A percentile compares a stretch with the other conserved stretches of the same genome.
Conservation (phyloP, 495 filamentous ascomycete genomes). For the Tetracladium setigerum region DNA sequence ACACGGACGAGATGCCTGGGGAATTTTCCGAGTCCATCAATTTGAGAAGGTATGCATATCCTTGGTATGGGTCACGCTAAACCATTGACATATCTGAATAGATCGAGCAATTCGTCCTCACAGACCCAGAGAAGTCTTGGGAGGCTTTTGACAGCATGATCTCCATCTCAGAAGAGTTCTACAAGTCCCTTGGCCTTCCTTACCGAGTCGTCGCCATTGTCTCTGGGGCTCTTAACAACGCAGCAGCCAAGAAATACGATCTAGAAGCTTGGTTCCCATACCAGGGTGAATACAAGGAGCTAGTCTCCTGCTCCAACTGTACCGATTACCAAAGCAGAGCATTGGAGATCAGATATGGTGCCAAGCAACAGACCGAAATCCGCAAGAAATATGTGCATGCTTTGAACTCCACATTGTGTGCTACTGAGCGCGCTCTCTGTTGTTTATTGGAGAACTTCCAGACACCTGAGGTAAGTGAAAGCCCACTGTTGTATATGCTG, state of each 20-base stretch:
- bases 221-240: slow-evolving; percentile 89
- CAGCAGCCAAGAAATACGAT: slow-evolving; percentile 90
- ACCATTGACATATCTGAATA: slow-evolving; percentile 20
- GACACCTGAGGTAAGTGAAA: slow-evolving; percentile 61
- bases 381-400: slow-evolving; percentile 94
- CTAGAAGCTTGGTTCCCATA: slow-evolving; percentile 97
- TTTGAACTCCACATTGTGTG: slow-evolving; percentile 85
- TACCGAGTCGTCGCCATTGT: slow-evolving; percentile 91
- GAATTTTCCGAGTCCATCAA: slow-evolving; percentile 95
- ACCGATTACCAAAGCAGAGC: slow-evolving; percentile 90
- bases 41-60: slow-evolving; percentile 72
- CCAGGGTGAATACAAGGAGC: slow-evolving; percentile 94
- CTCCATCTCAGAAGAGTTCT: slow-evolving; percentile 82
- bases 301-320: slow-evolving; percentile 94
- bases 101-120: slow-evolving; percentile 91
- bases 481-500: not conserved
- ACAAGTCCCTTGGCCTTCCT: slow-evolving; percentile 79
- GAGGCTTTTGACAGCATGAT: slow-evolving; percentile 92
- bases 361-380: slow-evolving; percentile 67
- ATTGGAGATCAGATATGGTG: slow-evolving; percentile 77
- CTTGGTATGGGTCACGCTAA: not conserved
- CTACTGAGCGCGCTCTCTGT: slow-evolving; percentile 89
- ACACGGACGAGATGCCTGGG: slow-evolving; percentile 95
- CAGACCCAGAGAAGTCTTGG: slow-evolving; percentile 93
- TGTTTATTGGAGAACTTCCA: slow-evolving; percentile 97